These are phyloP conservation scores for Candida albicans DNA, from an alignment of 1,139 yeast species.

Conservation along the genomic window DNA sequence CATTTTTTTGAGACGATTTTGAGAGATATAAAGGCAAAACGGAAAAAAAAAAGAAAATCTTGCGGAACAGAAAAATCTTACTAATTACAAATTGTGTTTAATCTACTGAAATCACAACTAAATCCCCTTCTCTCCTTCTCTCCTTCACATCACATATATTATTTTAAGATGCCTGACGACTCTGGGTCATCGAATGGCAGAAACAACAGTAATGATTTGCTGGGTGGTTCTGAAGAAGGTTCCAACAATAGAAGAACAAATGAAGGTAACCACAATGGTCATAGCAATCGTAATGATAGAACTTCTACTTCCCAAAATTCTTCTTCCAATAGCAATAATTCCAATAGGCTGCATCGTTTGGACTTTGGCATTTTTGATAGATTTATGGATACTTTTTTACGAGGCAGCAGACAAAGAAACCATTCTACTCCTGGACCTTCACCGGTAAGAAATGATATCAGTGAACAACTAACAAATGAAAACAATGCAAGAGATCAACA, in stretches of 20 bases:
- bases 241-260: background rate
- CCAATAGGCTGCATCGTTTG: conserved; percentile 6
- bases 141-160: too few species aligned
- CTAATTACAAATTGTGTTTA: background rate
- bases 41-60: background rate
- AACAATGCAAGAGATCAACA: background rate
- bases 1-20: too few species aligned
- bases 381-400: conserved; percentile 11
- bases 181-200: too few species aligned
- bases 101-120: too few species aligned
- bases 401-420: conserved; percentile 2
- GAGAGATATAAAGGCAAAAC: too few species aligned
- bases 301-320: conserved; percentile 6
- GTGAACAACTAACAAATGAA: background rate
- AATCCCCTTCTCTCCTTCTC: too few species aligned
- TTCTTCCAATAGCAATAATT: conserved; percentile 1
- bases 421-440: conserved; percentile 1
- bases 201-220: background rate
- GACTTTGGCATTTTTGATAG: conserved; percentile 14
- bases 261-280: background rate
- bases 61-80: background rate
- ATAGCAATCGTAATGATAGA: background rate
- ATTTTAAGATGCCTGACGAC: too few species aligned
- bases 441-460: conserved; percentile 1
- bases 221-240: background rate